Base-by-base conservation (phyloP, 805 yeast genomes). In the Suhomyces xylopsoci region DNA sequence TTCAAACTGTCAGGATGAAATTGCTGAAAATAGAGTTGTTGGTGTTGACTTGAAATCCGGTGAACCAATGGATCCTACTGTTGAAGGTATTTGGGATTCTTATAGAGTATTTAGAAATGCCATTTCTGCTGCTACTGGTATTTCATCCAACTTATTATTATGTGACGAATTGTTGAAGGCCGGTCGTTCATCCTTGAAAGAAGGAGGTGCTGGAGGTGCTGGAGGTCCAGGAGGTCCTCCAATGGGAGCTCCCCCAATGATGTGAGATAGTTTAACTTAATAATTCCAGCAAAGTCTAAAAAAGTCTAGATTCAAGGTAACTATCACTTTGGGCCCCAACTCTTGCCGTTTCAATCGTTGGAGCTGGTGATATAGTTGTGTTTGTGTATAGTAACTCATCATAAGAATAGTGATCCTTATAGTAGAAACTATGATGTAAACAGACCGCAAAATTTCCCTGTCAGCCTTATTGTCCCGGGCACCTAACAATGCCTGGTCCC, bases 161-260 rank as follows among this genome's bases (percentile, higher is more conserved):
- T 94, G 99, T 77, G 99, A 94, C 74, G 99, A 94, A 74, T 79
- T 94, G 59, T 80, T 94, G 65, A 91, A 93, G 75, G 99, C 99
- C 2, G 99, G 99, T 47, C 83, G 96, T 62, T 90, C 97, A 12
- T 88, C 97, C 9, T 78, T 91, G 74, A 90, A 92, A 71, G 84
- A 84, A 52, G 62, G 62, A 10, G 62, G 54, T 8, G 61, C 57
- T 8, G 63, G 58, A 10, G 61, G 52, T n/a, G 24, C 42, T 19
- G 42, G 42, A 17, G 42, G 42, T 17, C 24, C 42, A 17, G 65
- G 64, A 10, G 63, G 65, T 3, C 57, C 60, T 6, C 60, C 59
- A 43, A 54, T 54, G 57, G 62, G 62, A 15, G 58, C 55, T 19
- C 60, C 62, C 8, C 54, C 58, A 24, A 57, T 58, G 62, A 42